Conservation (phyloP, 306 rosid genomes). For the Luffa acutangula region DNA sequence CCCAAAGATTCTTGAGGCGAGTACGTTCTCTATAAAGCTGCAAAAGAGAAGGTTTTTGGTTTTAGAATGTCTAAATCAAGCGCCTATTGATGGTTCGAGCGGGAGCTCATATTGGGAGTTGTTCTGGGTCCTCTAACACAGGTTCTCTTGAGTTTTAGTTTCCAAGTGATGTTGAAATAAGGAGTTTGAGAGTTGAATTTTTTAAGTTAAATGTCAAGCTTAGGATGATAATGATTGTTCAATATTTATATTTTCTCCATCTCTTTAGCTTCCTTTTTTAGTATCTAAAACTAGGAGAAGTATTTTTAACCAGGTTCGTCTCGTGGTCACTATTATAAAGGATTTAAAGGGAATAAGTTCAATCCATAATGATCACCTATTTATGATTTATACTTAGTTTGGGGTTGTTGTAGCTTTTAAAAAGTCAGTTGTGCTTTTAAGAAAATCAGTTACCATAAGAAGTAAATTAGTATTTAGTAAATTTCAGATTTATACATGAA, state of each 20-base stretch:
- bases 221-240: background rate
- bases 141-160: constrained; percentile 60
- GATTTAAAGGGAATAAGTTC: too few relatives aligned
- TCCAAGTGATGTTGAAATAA: background rate
- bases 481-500: too few relatives aligned
- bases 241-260: background rate
- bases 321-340: too few relatives aligned
- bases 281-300: background rate
- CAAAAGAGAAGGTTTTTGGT: constrained; percentile 63
- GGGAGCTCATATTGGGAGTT: constrained; percentile 67
- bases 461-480: too few relatives aligned
- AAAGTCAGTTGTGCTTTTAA: too few relatives aligned
- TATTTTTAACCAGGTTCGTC: background rate
- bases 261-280: background rate
- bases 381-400: too few relatives aligned
- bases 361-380: too few relatives aligned
- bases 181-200: background rate
- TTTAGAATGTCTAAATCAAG: constrained; percentile 88
- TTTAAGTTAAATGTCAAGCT: background rate
- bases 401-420: too few relatives aligned
- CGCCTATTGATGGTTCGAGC: constrained; percentile 61
- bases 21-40: constrained; percentile 72
- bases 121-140: constrained; percentile 52
- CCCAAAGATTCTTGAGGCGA: constrained; percentile 63
- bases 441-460: too few relatives aligned